phyloP scores from a whole-genome alignment of 768 basidiomycete species.

The Saitozyma sp. region DNA sequence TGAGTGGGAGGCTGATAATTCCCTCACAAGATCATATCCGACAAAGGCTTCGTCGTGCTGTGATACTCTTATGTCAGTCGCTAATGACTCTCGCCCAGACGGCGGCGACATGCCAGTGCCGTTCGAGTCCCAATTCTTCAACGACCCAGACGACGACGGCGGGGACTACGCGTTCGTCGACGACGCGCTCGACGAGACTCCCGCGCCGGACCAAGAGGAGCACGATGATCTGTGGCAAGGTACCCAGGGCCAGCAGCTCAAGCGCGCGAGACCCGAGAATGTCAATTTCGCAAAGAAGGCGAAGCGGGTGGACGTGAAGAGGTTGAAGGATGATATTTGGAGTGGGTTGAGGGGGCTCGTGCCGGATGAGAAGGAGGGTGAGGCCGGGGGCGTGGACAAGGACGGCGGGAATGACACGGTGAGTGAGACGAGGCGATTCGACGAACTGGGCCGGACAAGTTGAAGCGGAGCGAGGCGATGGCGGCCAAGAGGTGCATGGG shows the following conservation, averaged over 20 bases:
- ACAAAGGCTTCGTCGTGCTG: too few relatives aligned
- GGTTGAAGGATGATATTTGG: constrained; percentile 98
- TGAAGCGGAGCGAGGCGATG: neutral
- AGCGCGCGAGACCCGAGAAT: constrained; percentile 78
- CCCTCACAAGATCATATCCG: too few relatives aligned
- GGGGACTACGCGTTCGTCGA: constrained; percentile 70
- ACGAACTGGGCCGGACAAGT: neutral
- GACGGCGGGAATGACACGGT: constrained; percentile 23
- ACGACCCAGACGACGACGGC: constrained; percentile 77
- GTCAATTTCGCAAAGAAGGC: constrained; percentile 95
- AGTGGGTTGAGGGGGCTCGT: constrained; percentile 75
- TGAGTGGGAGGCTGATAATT: too few relatives aligned
- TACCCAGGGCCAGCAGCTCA: constrained; percentile 67
- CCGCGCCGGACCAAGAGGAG: constrained; percentile 49
- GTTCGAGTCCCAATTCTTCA: constrained; percentile 96
- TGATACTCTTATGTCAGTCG: too few relatives aligned
- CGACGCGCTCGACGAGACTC: constrained; percentile 55
- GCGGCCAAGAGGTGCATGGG: too few relatives aligned
- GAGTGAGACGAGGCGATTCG: constrained; percentile 12
- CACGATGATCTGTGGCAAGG: constrained; percentile 87
- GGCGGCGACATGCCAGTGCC: constrained; percentile 58
- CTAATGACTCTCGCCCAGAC: neutral
- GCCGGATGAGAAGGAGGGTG: constrained; percentile 52
- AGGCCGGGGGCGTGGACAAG: constrained; percentile 48
- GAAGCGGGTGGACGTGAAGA: constrained; percentile 93